These are phyloP conservation scores for Peterozyma toletana DNA, from an alignment of 805 yeast species.

Conservation along the genomic window DNA sequence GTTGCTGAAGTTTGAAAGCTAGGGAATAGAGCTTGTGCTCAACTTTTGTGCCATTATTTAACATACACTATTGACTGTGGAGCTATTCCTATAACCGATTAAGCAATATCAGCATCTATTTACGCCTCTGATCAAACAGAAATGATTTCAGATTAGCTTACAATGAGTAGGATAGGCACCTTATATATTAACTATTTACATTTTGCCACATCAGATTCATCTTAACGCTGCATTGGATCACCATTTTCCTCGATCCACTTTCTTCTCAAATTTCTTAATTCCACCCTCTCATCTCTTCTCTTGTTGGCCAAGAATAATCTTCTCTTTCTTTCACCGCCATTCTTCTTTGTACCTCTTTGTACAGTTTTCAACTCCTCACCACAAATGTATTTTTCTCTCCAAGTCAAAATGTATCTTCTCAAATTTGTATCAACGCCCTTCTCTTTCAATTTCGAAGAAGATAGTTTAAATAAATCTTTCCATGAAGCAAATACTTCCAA, in stretches of 20 bases:
- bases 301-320: constrained; percentile 57
- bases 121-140: no score
- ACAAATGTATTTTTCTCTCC: constrained; percentile 61
- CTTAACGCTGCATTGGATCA: not conserved
- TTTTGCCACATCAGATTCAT: no score
- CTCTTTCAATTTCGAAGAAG: constrained; percentile 54
- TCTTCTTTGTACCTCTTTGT: constrained; percentile 57
- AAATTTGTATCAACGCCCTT: constrained; percentile 69
- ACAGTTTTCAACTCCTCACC: constrained; percentile 46
- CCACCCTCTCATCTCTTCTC: constrained; percentile 45
- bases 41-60: no score
- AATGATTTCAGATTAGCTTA: no score
- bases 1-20: constrained; percentile 21
- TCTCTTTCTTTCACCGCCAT: constrained; percentile 85
- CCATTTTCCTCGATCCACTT: constrained; percentile 9
- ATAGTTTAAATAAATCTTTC: constrained; percentile 55
- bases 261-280: constrained; percentile 22
- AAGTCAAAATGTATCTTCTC: constrained; percentile 66
- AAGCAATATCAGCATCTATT: no score
- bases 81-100: no score
- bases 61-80: no score
- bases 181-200: no score
- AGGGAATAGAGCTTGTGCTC: no score
- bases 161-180: no score
- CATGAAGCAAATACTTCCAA: constrained; percentile 66